Conservation (phyloP, 495 filamentous ascomycete species). For the Hypoxylon fuscum region DNA sequence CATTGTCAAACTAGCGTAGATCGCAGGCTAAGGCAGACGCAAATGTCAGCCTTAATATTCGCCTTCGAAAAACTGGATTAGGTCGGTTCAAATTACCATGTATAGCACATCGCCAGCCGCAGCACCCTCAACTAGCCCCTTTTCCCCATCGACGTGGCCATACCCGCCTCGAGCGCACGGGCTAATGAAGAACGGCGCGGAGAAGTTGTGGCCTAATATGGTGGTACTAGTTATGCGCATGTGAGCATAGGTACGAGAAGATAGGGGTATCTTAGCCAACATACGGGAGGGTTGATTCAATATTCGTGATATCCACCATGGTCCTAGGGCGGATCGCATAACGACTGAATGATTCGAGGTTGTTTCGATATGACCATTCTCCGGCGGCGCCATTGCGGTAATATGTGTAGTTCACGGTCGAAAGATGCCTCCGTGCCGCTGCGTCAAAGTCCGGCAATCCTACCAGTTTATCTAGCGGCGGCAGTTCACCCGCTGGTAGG, state of each 20-base stretch:
- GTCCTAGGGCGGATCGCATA: constrained; percentile 39
- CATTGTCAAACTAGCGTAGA: constrained; percentile 44
- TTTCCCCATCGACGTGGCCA: constrained; percentile 47
- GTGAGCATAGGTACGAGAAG: not conserved
- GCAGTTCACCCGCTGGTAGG: constrained; percentile 37
- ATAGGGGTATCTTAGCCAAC: not conserved
- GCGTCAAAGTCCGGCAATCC: constrained; percentile 50
- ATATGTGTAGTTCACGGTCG: constrained; percentile 47
- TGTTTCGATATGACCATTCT: constrained; percentile 54
- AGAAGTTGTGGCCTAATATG: constrained; percentile 52
- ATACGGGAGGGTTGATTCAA: constrained; percentile 42
- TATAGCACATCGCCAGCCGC: constrained; percentile 50
- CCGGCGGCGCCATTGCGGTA: constrained; percentile 53
- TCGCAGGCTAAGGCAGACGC: constrained; percentile 26
- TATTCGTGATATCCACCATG: constrained; percentile 46
- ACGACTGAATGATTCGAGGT: constrained; percentile 49
- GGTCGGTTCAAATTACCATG: constrained; percentile 20
- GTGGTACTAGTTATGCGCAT: constrained; percentile 37
- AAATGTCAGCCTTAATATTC: constrained; percentile 11
- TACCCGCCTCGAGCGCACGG: constrained; percentile 49
- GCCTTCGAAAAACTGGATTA: not conserved
- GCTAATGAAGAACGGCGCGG: constrained; percentile 55
- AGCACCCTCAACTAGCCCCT: constrained; percentile 49
- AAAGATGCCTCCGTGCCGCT: constrained; percentile 45
- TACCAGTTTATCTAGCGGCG: constrained; percentile 42